Conservation (phyloP, 106 monocot genomes). For the Posidonia australis region DNA sequence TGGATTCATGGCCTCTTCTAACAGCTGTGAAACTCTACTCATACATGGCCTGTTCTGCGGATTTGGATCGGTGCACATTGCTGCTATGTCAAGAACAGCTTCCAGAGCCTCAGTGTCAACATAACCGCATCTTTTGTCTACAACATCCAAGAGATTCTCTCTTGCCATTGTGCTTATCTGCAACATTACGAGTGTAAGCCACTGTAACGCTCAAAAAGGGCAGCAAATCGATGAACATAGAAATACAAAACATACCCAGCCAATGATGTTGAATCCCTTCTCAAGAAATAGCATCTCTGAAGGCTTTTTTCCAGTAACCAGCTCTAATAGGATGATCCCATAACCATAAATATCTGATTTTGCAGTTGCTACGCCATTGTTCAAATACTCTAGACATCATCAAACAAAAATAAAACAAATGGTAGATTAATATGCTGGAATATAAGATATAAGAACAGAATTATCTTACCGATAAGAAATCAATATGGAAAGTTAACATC, state of each 20-base stretch:
- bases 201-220: neutral
- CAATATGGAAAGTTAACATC: neutral
- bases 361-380: constrained; percentile 63
- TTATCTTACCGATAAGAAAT: neutral
- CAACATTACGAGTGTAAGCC: constrained; percentile 1
- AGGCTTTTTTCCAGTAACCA: constrained; percentile 84
- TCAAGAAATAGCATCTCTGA: constrained; percentile 73
- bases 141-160: constrained; percentile 52
- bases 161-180: constrained; percentile 72
- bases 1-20: constrained; percentile 79
- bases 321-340: constrained; percentile 78
- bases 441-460: neutral
- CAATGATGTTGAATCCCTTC: constrained; percentile 81
- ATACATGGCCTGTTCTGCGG: constrained; percentile 67
- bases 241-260: constrained; percentile 49
- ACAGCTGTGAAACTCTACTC: constrained; percentile 67
- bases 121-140: constrained; percentile 55
- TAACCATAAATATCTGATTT: constrained; percentile 90
- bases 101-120: constrained; percentile 67
- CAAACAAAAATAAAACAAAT: neutral
- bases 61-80: constrained; percentile 72
- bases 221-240: neutral
- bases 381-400: constrained; percentile 52
- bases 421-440: too few species aligned
- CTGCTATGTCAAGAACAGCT: constrained; percentile 68